phyloP scores from a whole-genome alignment of 75 land plant species.

The Sequoia sempervirens region DNA sequence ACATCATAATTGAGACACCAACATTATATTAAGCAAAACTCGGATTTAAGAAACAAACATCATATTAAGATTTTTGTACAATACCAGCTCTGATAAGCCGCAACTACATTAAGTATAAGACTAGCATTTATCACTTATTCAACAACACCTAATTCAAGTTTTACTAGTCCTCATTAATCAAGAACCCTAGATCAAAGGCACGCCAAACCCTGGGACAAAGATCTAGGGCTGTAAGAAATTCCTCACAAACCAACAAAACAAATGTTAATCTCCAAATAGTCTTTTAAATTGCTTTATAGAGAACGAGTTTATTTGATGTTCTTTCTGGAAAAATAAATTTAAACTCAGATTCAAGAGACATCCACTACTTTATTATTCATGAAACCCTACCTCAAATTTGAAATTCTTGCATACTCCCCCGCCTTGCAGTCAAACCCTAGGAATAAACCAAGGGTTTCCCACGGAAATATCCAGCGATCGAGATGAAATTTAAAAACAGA shows the following conservation, averaged over 20 bases:
- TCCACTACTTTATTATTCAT: not conserved
- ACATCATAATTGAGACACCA: not conserved
- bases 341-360: not conserved
- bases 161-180: not conserved
- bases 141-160: not conserved
- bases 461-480: too few species aligned
- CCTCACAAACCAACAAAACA: not conserved
- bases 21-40: not conserved
- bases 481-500: not conserved
- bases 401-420: not conserved
- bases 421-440: not conserved
- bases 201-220: not conserved
- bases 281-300: not conserved
- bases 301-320: not conserved
- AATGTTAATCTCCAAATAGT: not conserved
- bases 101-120: not conserved
- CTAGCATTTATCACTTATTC: not conserved
- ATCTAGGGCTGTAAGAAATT: not conserved
- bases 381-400: not conserved
- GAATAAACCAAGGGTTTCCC: not conserved
- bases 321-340: not conserved
- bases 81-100: not conserved
- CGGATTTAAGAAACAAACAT: not conserved
- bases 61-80: not conserved
- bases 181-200: not conserved